phyloP scores from a whole-genome alignment of 2,329 filamentous ascomycete species.

The Fusarium abutilonis region DNA sequence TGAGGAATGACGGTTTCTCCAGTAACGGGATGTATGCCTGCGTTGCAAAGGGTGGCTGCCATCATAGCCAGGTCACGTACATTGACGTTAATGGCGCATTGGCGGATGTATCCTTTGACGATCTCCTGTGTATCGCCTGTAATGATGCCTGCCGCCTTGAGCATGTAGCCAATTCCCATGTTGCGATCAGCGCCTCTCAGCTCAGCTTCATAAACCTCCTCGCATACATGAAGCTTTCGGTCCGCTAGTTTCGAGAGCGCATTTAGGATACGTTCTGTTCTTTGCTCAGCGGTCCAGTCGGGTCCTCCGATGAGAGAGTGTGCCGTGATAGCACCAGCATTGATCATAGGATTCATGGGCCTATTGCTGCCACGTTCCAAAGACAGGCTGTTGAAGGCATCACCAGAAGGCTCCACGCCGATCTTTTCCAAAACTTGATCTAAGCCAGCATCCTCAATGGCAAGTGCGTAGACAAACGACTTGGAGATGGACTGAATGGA shows the following conservation, averaged over 20 bases:
- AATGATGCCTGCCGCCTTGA: constrained; percentile 54
- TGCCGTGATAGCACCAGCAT: constrained; percentile 49
- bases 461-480: constrained; percentile 53
- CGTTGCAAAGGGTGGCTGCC: constrained; percentile 53
- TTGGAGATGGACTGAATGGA: constrained; percentile 56
- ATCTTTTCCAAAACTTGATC: constrained; percentile 51
- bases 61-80: constrained; percentile 54
- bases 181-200: constrained; percentile 49
- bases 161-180: constrained; percentile 53
- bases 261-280: constrained; percentile 50
- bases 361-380: constrained; percentile 46
- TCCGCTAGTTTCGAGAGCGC: constrained; percentile 50
- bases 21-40: constrained; percentile 49
- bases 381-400: constrained; percentile 51
- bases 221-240: constrained; percentile 50
- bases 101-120: constrained; percentile 53
- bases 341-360: constrained; percentile 52
- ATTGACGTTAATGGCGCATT: constrained; percentile 55
- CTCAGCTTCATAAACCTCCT: constrained; percentile 53
- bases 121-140: constrained; percentile 49
- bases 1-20: constrained; percentile 50
- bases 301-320: constrained; percentile 47
- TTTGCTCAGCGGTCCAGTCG: constrained; percentile 49
- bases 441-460: constrained; percentile 52
- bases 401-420: constrained; percentile 53